Evolutionary conservation across 2,329 filamentous ascomycete species (phyloP).

Genomic region (Pyricularia sp.): DNA sequence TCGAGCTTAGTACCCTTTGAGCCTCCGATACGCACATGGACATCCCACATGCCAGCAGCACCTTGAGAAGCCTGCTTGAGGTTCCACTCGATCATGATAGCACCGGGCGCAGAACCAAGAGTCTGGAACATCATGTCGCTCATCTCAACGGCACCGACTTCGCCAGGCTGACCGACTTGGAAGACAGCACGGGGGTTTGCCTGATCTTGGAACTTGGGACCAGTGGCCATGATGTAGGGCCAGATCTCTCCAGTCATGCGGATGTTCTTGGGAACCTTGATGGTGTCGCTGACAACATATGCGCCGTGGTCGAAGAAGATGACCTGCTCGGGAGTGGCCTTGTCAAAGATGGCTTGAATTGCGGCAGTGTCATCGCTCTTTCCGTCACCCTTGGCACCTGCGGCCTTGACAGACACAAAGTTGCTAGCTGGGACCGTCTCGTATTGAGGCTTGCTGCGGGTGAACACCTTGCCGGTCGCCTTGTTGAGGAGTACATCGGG

Average conservation of each 20-base stretch:
- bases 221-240: slow-evolving; percentile 80
- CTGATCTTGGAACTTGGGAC: slow-evolving; percentile 62
- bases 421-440: slow-evolving; percentile 52
- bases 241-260: slow-evolving; percentile 88
- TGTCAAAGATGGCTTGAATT: slow-evolving; percentile 71
- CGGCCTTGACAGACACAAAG: slow-evolving; percentile 76
- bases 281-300: slow-evolving; percentile 60
- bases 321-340: slow-evolving; percentile 51
- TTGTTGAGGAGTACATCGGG: slow-evolving; percentile 55
- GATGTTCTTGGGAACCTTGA: slow-evolving; percentile 68
- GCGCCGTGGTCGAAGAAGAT: slow-evolving; percentile 70
- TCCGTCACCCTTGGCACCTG: slow-evolving; percentile 83
- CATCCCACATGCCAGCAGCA: slow-evolving; percentile 79
- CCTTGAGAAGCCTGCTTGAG: slow-evolving; percentile 58
- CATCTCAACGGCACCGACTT: slow-evolving; percentile 76
- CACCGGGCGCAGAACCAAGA: slow-evolving; percentile 72
- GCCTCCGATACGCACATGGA: slow-evolving; percentile 90
- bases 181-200: slow-evolving; percentile 74
- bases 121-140: slow-evolving; percentile 82
- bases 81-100: slow-evolving; percentile 90
- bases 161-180: slow-evolving; percentile 70
- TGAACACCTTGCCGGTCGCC: slow-evolving; percentile 59
- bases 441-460: slow-evolving; percentile 86
- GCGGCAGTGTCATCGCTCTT: slow-evolving; percentile 76
- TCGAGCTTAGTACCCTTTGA: slow-evolving; percentile 76